phyloP scores from a whole-genome alignment of 2,329 filamentous ascomycete genomes.

The Xylaria sp. region DNA sequence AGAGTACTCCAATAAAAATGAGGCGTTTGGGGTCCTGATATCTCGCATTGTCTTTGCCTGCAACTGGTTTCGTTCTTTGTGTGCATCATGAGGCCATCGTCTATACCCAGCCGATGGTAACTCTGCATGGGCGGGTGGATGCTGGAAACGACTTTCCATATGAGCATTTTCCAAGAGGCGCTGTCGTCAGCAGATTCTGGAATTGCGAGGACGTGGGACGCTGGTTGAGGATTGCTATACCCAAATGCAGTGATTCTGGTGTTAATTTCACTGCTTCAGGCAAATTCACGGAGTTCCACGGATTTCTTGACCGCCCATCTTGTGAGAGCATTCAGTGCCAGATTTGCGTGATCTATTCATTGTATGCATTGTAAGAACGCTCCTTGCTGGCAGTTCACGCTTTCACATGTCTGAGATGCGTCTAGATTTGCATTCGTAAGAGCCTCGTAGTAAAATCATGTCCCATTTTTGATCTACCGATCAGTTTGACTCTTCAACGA shows the following conservation, averaged over 20 bases:
- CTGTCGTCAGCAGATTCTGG: slow-evolving; percentile 25
- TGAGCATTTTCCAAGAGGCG: slow-evolving; percentile 43
- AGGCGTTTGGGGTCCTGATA: slow-evolving; percentile 80
- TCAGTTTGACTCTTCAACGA: no score
- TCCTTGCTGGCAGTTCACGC: neutral
- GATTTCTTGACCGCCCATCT: slow-evolving; percentile 11
- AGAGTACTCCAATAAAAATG: slow-evolving; percentile 49
- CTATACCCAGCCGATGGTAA: slow-evolving; percentile 37
- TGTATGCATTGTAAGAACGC: neutral
- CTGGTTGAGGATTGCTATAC: slow-evolving; percentile 60
- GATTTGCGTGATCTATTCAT: neutral
- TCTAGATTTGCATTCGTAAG: neutral
- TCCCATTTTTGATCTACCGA: neutral
- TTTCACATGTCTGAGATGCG: neutral
- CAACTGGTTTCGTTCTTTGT: slow-evolving; percentile 44
- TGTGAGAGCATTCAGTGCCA: neutral
- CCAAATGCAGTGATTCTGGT: slow-evolving; percentile 44
- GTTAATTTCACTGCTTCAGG: slow-evolving; percentile 50
- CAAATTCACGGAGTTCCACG: slow-evolving; percentile 57
- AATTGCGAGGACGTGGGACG: slow-evolving; percentile 57
- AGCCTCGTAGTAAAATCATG: neutral
- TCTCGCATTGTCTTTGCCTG: slow-evolving; percentile 58
- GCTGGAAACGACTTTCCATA: slow-evolving; percentile 55
- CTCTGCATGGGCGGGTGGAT: slow-evolving; percentile 53
- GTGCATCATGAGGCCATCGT: slow-evolving; percentile 30